Base-by-base conservation (phyloP, 2,329 filamentous ascomycete genomes). In the Pseudogymnoascus sp. region DNA sequence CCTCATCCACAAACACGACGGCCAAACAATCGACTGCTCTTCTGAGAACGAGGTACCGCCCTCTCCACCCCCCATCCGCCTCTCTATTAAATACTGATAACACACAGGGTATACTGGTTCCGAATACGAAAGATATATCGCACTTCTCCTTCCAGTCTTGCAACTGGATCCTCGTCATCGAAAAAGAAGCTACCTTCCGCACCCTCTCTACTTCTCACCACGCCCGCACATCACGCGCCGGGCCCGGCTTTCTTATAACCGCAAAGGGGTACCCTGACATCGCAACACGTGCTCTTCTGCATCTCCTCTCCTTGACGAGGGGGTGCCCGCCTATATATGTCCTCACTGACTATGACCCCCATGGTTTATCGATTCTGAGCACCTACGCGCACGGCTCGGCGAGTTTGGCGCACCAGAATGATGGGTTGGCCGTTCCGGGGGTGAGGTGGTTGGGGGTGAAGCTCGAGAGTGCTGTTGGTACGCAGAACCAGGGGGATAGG, bases 211-310 rank as follows among this genome's bases (percentile, higher is more conserved):
- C 80, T 5, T 81, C 81, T 0, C 69, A 73, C 3, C 87, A 85
- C 66, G 87, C 84, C 80, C 70, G 75, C 10, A 73, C 67, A 0
- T 82, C 76, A 0, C 29, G 75, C 2, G 76, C 77, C 1, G 81
- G 82, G 0, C 75, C 78, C n/a, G 87, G 89, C 0, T 74, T 90
- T n/a, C 71, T 91, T 0, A 68, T 92, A 21, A 92, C 90, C 3
- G 90, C 85, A 0, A 94, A 92, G 78, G 91, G 91, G 1, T 94
- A 91, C 69, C 90, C 91, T 0, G 91, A 94, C 67, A 76, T 93
- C 58, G 80, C 82, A 1, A 91, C 89, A 0, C 79, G 88, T 6
- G 79, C 80, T 13, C 86, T 93, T 61, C 75, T 93, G 1, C 78
- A 80, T 42, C 71, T 78, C 10, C 61, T 91, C 1, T 79, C 81